Base-by-base conservation (phyloP, 345 rosid genomes). In the Camelina sativa region DNA sequence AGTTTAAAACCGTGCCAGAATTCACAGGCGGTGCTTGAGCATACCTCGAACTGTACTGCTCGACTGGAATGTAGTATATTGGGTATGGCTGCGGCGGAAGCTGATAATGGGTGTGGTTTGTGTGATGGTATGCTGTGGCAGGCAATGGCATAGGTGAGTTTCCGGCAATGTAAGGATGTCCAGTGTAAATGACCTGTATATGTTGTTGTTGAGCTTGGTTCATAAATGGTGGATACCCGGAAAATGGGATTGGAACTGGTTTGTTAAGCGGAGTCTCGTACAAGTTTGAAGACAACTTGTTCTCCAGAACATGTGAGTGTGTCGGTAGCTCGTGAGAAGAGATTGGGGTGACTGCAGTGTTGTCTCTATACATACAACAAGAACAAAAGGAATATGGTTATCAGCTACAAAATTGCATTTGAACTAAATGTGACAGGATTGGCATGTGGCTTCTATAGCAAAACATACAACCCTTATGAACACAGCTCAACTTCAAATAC, bases 171-270 rank as follows among this genome's bases (percentile, higher is more conserved):
- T 80, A 87, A 65, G 80, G 83, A 11, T 79, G 58, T 50, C 82
- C 80, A 37, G 81, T 53, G 30, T 66, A 87, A 75, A 84, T 55
- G 67, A 69, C 74, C 43, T 79, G 91, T 53, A 71, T 22, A 15
- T 79, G 82, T 43, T 76, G 88, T 46, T 65, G 86, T 55, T 74
- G 83, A 69, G 77, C 83, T 61, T 69, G 85, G 74, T 84, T 83
- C 65, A 76, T 44, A 78, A 74, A 58, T 54, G 84, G 20, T 2
- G 86, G 84, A 85, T 79, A 79, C 62, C 79, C 85, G 9, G 87
- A 75, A 62, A 73, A 72, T 30, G 78, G 88, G 71, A 79, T 51
- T 19, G 83, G 60, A 80, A 82, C 70, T 55, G 82, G 57, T 68
- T 48, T 70, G 63, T 78, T 81, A 50, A 74, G 34, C 46, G 58